These are phyloP conservation scores for Trametes hirsuta DNA, from an alignment of 1,284 basidiomycete genomes.

Conservation along the genomic window DNA sequence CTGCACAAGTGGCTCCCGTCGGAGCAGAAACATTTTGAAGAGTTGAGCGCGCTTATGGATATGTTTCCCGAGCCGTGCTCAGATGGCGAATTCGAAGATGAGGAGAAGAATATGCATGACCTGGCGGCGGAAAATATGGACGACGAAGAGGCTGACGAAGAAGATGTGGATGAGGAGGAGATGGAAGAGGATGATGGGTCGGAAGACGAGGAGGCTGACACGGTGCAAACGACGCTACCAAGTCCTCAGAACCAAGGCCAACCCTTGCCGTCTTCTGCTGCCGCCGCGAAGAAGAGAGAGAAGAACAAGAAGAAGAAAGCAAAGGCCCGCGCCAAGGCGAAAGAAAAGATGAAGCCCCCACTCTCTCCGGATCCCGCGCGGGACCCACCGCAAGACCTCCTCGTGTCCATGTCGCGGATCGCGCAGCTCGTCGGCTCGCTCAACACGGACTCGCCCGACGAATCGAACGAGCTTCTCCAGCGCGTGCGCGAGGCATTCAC, in stretches of 20 bases:
- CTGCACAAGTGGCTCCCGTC: conserved; percentile 13
- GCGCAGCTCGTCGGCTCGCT: conserved; percentile 19
- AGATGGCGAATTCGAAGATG: conserved; percentile 6
- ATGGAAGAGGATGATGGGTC: conserved; percentile 8
- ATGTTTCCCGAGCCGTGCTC: conserved; percentile 12
- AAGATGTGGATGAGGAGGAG: background rate
- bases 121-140: background rate
- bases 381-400: conserved; percentile 18
- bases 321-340: conserved; percentile 21
- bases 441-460: conserved; percentile 11
- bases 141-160: conserved; percentile 1
- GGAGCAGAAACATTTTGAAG: conserved; percentile 12
- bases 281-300: conserved; percentile 16
- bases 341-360: conserved; percentile 12
- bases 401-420: conserved; percentile 22
- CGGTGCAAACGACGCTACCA: background rate
- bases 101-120: conserved; percentile 5
- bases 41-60: conserved; percentile 8
- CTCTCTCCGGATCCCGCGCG: background rate
- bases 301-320: conserved; percentile 21
- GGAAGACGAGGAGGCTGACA: conserved; percentile 8
- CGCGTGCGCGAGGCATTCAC: conserved; percentile 17
- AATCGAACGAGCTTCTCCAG: conserved; percentile 9
- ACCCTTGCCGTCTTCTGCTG: background rate
- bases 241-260: background rate